Evolutionary conservation across 2,329 filamentous ascomycete species (phyloP).

Genomic region (Sporothrix schenckii): DNA sequence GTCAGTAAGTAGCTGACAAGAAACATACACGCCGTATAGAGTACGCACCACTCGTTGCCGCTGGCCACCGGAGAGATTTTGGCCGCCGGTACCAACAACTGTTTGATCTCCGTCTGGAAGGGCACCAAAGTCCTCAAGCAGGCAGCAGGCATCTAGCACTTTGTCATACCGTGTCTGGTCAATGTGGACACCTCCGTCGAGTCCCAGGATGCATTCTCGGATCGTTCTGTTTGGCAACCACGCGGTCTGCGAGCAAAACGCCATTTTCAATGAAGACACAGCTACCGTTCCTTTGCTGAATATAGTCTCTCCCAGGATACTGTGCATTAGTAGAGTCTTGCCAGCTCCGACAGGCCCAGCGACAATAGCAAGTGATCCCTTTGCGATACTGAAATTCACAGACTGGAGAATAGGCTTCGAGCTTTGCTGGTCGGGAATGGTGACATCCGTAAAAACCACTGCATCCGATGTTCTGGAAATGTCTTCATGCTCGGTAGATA

Average conservation of each 20-base stretch:
- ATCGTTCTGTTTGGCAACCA: slow-evolving; percentile 34
- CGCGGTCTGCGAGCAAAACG: slow-evolving; percentile 32
- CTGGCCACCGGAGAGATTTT: slow-evolving; percentile 42
- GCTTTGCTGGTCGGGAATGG: slow-evolving; percentile 27
- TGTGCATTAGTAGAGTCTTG: slow-evolving; percentile 41
- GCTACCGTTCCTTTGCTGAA: slow-evolving; percentile 15
- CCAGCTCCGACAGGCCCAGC: slow-evolving; percentile 41
- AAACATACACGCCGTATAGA: neutral
- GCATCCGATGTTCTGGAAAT: neutral
- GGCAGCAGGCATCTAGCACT: slow-evolving; percentile 36
- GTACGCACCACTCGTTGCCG: slow-evolving; percentile 40
- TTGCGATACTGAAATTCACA: slow-evolving; percentile 38
- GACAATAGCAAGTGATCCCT: slow-evolving; percentile 38
- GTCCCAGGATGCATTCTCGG: slow-evolving; percentile 28
- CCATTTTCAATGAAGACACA: slow-evolving; percentile 14
- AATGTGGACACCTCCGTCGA: neutral
- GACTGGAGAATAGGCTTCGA: slow-evolving; percentile 35
- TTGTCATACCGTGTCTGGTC: slow-evolving; percentile 19
- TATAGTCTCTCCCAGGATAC: slow-evolving; percentile 41
- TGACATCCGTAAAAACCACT: slow-evolving; percentile 31
- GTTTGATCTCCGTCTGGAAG: slow-evolving; percentile 38
- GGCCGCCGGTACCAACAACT: slow-evolving; percentile 36
- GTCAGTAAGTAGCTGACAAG: neutral
- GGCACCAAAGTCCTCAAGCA: slow-evolving; percentile 37
- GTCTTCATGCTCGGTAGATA: neutral